Evolutionary conservation across 768 basidiomycete genomes (phyloP).

Genomic region (Tephrocybe sp.): DNA sequence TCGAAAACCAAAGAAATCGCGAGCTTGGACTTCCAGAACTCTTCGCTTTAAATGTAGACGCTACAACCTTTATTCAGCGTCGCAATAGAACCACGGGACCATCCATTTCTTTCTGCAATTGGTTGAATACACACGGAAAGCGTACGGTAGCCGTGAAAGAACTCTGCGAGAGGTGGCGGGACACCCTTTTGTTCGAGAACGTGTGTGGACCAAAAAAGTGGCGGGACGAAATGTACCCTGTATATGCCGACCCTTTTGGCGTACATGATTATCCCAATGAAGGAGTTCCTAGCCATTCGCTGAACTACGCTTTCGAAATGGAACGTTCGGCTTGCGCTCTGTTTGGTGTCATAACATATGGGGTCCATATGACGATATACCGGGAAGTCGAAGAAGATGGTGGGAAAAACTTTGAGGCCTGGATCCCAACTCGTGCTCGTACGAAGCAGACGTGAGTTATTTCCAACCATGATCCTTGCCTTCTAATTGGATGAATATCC

Average conservation of each 20-base stretch:
- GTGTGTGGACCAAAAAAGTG: slow-evolving; percentile 77
- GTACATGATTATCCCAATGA: slow-evolving; percentile 43
- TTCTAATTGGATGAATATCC: neutral
- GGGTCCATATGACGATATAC: slow-evolving; percentile 86
- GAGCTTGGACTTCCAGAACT: slow-evolving; percentile 28
- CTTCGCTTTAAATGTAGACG: slow-evolving; percentile 40
- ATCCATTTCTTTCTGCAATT: slow-evolving; percentile 48
- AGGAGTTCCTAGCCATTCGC: slow-evolving; percentile 27
- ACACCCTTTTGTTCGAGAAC: slow-evolving; percentile 55
- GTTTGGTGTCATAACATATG: slow-evolving; percentile 89
- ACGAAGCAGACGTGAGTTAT: slow-evolving; percentile 84
- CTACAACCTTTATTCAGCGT: slow-evolving; percentile 17
- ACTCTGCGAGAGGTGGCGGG: slow-evolving; percentile 75
- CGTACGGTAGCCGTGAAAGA: slow-evolving; percentile 62
- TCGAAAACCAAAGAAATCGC: slow-evolving; percentile 43
- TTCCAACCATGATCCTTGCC: neutral
- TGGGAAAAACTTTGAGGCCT: slow-evolving; percentile 52
- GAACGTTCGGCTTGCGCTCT: slow-evolving; percentile 87
- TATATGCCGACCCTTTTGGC: slow-evolving; percentile 71
- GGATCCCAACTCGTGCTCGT: slow-evolving; percentile 82
- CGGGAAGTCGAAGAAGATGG: slow-evolving; percentile 38
- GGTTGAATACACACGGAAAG: slow-evolving; percentile 52
- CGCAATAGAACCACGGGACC: slow-evolving; percentile 24
- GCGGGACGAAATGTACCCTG: slow-evolving; percentile 81
- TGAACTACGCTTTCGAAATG: slow-evolving; percentile 82